Evolutionary conservation across 306 rosid genomes (phyloP).

Genomic region (Potentilla sterilis): DNA sequence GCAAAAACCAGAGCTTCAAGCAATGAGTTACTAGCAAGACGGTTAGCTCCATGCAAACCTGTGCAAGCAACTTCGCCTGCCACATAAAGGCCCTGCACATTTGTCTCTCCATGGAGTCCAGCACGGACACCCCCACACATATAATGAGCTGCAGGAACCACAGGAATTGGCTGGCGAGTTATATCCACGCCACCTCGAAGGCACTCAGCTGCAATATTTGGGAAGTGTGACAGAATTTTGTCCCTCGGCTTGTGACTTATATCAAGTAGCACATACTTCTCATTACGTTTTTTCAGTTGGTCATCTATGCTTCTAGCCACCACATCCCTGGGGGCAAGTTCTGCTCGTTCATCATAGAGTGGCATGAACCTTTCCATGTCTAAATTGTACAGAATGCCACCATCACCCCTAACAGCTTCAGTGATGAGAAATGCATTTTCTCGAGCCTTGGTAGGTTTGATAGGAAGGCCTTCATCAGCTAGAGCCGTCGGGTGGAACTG

Average conservation of each 20-base stretch:
- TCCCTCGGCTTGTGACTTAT: constrained; percentile 83
- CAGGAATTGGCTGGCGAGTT: constrained; percentile 74
- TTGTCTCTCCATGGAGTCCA: constrained; percentile 89
- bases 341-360: constrained; percentile 79
- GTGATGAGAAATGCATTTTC: constrained; percentile 84
- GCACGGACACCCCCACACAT: constrained; percentile 97
- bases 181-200: constrained; percentile 76
- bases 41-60: constrained; percentile 94
- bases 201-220: constrained; percentile 78
- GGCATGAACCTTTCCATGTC: constrained; percentile 95
- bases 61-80: constrained; percentile 99
- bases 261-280: constrained; percentile 79
- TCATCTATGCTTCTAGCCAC: constrained; percentile 96
- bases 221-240: constrained; percentile 68
- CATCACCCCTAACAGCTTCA: constrained; percentile 92
- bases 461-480: constrained; percentile 89
- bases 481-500: constrained; percentile 97
- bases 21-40: constrained; percentile 94
- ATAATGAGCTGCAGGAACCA: constrained; percentile 97
- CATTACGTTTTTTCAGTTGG: constrained; percentile 79
- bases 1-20: constrained; percentile 98
- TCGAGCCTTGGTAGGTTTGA: constrained; percentile 48
- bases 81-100: constrained; percentile 70
- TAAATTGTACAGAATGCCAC: constrained; percentile 80
- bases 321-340: constrained; percentile 96